Base-by-base conservation (phyloP, 1,139 yeast species). In the Sugiyamaella neomexicana region DNA sequence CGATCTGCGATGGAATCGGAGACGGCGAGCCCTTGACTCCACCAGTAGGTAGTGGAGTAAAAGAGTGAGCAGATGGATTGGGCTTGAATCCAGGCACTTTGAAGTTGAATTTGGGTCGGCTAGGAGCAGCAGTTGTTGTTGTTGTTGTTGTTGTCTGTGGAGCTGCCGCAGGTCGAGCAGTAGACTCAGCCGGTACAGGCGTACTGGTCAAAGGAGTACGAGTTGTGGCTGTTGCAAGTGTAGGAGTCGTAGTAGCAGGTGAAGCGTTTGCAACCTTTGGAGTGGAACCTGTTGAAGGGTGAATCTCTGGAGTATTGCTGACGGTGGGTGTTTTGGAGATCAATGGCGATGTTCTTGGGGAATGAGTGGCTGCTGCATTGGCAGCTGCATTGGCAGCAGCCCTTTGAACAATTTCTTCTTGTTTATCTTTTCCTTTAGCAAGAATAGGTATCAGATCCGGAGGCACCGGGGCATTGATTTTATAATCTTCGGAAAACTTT, bases 401-500 rank as follows among this genome's bases (percentile, higher is more conserved):
- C 55, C 59, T 49, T 53, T 72, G 74, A 53, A 70, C 62, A 46
- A 82, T 82, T 65, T 83, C 86, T 58, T 81, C 82, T 66, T 83
- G 89, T 65, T 82, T 83, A 29, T 70, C 68, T 65, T 81, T 83
- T 64, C 84, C 89, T 67, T 85, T 86, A 6, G 91, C 75, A 45
- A 86, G 74, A 37, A 87, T 85, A 3, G 95, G 93, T 58, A 86
- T 76, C 65, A 89, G 76, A 67, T 89, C 96, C 36, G 80, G 72
- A 5, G 96, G 96, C 6, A 73, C 73, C 2, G 76, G 76, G 1
- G 74, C 66, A 20, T 62, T 64, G 54, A 89, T 81, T 71, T 88
- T 89, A 71, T 88, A 88, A 62, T 81, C 86, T 51, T 89, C 90
- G 50, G 96, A 83, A 67, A 90, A 90, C 67, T 87, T 89, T 59